These are phyloP conservation scores for Tuber brumale DNA, from an alignment of 495 filamentous ascomycete species.

Conservation along the genomic window DNA sequence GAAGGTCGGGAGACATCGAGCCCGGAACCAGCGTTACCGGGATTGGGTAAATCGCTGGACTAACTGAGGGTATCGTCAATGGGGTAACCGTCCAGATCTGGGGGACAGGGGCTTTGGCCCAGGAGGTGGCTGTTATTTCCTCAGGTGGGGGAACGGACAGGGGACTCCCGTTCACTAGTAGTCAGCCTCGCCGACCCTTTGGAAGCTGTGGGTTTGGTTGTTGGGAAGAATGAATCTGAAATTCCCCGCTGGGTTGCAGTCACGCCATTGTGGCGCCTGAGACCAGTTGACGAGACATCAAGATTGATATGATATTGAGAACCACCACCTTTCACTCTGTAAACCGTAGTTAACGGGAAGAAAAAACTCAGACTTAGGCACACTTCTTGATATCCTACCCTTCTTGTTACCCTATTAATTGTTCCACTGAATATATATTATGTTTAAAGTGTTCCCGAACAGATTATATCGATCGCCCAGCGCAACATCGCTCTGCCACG, in stretches of 20 bases:
- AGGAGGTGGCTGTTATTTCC: neutral
- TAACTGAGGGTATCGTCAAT: neutral
- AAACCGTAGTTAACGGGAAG: too few relatives aligned
- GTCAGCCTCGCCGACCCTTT: neutral
- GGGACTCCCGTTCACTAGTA: neutral
- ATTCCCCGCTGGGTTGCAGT: neutral
- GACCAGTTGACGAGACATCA: too few relatives aligned
- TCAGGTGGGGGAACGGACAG: neutral
- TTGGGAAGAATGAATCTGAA: neutral
- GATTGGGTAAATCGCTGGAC: neutral
- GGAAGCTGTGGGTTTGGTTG: neutral
- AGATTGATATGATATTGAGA: too few relatives aligned
- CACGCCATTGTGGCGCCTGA: neutral
- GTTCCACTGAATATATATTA: too few relatives aligned
- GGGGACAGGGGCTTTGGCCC: neutral
- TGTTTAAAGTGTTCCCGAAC: too few relatives aligned
- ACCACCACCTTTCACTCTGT: too few relatives aligned
- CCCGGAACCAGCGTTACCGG: neutral
- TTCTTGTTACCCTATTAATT: too few relatives aligned
- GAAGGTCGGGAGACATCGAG: neutral
- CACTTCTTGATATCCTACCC: too few relatives aligned
- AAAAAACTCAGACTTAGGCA: too few relatives aligned
- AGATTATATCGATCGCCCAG: too few relatives aligned
- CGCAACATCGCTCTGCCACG: too few relatives aligned
- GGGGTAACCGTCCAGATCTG: neutral